Percentiles rank a stretch among this genome's conserved stretches.
These are phyloP conservation scores for Xylariaceae sp. DNA, from an alignment of 2,329 filamentous ascomycete genomes.

Conservation along the genomic window DNA sequence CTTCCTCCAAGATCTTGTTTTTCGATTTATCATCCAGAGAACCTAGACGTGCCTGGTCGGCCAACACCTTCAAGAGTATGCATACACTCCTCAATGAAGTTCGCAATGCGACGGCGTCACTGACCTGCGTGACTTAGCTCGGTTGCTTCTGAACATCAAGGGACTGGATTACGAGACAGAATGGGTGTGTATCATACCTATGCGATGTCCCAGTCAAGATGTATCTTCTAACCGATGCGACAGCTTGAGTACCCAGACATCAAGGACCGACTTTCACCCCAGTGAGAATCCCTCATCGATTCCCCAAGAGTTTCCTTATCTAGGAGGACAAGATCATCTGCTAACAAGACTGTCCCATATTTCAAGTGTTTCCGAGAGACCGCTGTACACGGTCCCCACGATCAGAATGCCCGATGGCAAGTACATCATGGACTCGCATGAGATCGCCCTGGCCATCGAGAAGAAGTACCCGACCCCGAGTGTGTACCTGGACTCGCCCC, in stretches of 20 bases:
- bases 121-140: conserved; percentile 40
- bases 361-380: conserved; percentile 38
- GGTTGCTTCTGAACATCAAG: conserved; percentile 64
- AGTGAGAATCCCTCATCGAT: conserved; percentile 37
- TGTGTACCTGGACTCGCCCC: conserved; percentile 51
- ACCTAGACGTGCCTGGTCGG: conserved; percentile 51
- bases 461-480: conserved; percentile 52
- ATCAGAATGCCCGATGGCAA: conserved; percentile 43
- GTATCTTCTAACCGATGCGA: conserved; percentile 2
- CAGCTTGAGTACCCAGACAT: conserved; percentile 62
- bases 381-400: conserved; percentile 31
- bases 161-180: conserved; percentile 60
- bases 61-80: conserved; percentile 67
- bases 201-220: background rate
- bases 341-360: background rate
- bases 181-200: conserved; percentile 41
- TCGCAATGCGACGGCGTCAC: conserved; percentile 3
- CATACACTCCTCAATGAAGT: background rate
- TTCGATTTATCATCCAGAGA: conserved; percentile 58
- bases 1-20: conserved; percentile 41
- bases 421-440: conserved; percentile 59
- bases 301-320: background rate
- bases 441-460: conserved; percentile 57
- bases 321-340: background rate
- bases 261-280: conserved; percentile 47